Evolutionary conservation across 768 basidiomycete genomes (phyloP).

Genomic region (Termitomyces sp.): DNA sequence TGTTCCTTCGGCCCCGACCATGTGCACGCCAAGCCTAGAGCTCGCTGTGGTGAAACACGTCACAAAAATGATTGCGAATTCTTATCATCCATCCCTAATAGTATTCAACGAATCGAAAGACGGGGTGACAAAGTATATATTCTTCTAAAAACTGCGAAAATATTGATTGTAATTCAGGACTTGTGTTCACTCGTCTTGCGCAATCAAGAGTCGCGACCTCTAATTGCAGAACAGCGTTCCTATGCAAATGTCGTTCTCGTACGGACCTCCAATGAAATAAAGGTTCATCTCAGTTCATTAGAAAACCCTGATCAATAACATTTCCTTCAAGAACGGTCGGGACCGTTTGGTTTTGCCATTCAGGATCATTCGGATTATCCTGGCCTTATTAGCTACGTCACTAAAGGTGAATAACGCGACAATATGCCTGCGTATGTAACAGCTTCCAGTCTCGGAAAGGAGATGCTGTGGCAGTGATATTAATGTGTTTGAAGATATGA

Average conservation of each 20-base stretch:
- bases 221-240: constrained; percentile 28
- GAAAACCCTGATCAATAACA: constrained; percentile 39
- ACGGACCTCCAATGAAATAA: constrained; percentile 8
- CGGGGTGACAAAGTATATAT: not conserved
- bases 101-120: not conserved
- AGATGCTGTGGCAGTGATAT: constrained; percentile 10
- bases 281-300: not conserved
- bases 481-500: not conserved
- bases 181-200: not conserved
- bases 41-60: too few species aligned
- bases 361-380: constrained; percentile 37
- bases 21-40: too few species aligned
- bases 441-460: constrained; percentile 11
- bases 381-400: constrained; percentile 22
- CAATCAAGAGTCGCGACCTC: not conserved
- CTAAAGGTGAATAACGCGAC: not conserved
- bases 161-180: not conserved
- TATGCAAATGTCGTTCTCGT: constrained; percentile 37
- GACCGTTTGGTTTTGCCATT: constrained; percentile 43
- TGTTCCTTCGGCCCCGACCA: too few species aligned
- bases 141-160: not conserved
- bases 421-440: constrained; percentile 32
- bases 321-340: constrained; percentile 37
- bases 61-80: too few species aligned
- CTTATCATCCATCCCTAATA: not conserved